A percentile compares a stretch with the other conserved stretches of the same genome.
Evolutionary conservation across 2,329 filamentous ascomycete genomes (phyloP).

Genomic region (Colletotrichum brevisporum): DNA sequence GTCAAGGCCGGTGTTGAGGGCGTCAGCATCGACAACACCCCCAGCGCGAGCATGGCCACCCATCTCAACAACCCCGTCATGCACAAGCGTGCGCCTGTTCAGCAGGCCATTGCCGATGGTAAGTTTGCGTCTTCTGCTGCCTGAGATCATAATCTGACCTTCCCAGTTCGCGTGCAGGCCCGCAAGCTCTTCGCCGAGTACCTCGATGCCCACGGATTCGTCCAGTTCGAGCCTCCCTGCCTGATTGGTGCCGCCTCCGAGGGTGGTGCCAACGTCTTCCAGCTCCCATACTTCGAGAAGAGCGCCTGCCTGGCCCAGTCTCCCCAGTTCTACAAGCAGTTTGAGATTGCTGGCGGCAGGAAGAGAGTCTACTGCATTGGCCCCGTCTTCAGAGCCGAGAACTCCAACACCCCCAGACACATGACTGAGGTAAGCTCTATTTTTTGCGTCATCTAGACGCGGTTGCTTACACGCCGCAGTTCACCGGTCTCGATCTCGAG

Average conservation of each 20-base stretch:
- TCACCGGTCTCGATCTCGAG: slow-evolving; percentile 89
- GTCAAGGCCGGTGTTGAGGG: slow-evolving; percentile 53
- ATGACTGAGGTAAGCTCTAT: slow-evolving; percentile 76
- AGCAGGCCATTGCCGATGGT: slow-evolving; percentile 78
- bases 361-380: slow-evolving; percentile 85
- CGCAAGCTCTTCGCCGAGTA: slow-evolving; percentile 54
- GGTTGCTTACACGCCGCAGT: slow-evolving; percentile 54
- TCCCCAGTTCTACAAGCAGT: slow-evolving; percentile 90
- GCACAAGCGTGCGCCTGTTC: slow-evolving; percentile 91
- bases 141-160: not conserved
- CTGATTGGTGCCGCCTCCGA: slow-evolving; percentile 92
- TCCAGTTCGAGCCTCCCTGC: slow-evolving; percentile 88
- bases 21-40: slow-evolving; percentile 62
- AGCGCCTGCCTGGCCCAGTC: slow-evolving; percentile 85
- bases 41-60: slow-evolving; percentile 85
- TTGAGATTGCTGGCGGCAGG: slow-evolving; percentile 84
- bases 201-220: slow-evolving; percentile 10
- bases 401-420: slow-evolving; percentile 86
- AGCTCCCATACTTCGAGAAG: slow-evolving; percentile 89
- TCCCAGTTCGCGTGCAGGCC: slow-evolving; percentile 54
- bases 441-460: not conserved
- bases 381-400: slow-evolving; percentile 88
- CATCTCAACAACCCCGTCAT: slow-evolving; percentile 93
- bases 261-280: slow-evolving; percentile 93
- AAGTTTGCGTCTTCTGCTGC: not conserved